Conservation (phyloP, 208 protist species). For the Trypanosoma congolense region DNA sequence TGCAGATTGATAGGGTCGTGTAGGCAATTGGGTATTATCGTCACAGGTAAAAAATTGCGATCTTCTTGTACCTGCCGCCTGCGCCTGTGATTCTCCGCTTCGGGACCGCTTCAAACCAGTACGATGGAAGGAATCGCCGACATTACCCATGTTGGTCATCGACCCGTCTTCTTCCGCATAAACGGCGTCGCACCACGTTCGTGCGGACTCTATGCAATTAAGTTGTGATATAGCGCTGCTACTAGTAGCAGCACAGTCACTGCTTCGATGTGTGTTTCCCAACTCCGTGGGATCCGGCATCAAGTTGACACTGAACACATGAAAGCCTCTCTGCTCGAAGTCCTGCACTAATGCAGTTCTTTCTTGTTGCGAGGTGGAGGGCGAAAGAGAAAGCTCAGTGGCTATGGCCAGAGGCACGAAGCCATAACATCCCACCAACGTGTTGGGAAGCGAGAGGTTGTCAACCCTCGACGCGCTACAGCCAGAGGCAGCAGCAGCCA, state of each 20-base stretch:
- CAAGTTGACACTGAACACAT: constrained; percentile 42
- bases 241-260: not conserved
- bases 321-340: constrained; percentile 45
- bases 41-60: not conserved
- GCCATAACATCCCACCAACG: constrained; percentile 29
- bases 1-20: not conserved
- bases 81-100: not conserved
- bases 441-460: constrained; percentile 20
- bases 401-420: constrained; percentile 70
- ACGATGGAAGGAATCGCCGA: not conserved
- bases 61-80: too few relatives aligned
- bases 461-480: not conserved
- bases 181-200: constrained; percentile 33
- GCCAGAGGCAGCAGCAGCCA: not conserved
- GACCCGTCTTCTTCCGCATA: constrained; percentile 22
- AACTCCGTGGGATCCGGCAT: constrained; percentile 6
- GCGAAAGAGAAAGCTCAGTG: constrained; percentile 29
- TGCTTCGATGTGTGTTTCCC: not conserved
- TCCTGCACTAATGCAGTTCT: constrained; percentile 35
- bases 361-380: constrained; percentile 31
- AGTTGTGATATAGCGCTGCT: constrained; percentile 20
- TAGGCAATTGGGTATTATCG: too few relatives aligned
- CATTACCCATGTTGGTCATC: not conserved
- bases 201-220: constrained; percentile 41
- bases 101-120: not conserved